Evolutionary conservation across 1,284 basidiomycete species (phyloP), one percentile per base, ranked within the genome.

Genomic region (Fomitopsis schrenkii): DNA sequence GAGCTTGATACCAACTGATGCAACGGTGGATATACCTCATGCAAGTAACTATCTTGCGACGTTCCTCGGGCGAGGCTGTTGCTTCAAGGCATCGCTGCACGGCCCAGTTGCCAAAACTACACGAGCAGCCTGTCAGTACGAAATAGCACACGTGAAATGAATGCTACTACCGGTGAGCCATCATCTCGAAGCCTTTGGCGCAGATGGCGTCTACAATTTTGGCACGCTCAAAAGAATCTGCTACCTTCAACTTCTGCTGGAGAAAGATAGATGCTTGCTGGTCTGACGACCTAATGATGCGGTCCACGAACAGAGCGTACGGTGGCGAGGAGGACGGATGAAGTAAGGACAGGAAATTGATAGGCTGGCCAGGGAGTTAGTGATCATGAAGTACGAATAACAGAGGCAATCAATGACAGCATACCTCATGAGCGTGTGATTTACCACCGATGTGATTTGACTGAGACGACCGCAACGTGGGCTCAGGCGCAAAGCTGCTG

Each of bases 191-290:
- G 0, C 91, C 91, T 22, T 86, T 83, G 41, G 84, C 80, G 62
- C 90, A 91, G 61, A 93, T 93, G 54, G 91, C 91, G 68, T 92
- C 90, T 10, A 93, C 86, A 53, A 93, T 93, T 73, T 91, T 91
- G 8, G 80, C 82, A 2, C 91, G 80, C 70, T 92, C 91, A 57
- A 86, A 83, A n/a, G 79, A 66, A 66, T 92, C 90, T 6, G 91
- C 91, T 14, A 92, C 90, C 72, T 93, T 93, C 64, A 93, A 81
- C 71, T 93, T 93, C 72, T 93, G 91, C 69, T 93, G 90, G 45
- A 93, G 77, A 69, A 93, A 93, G 54, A 93, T 93, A n/a, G 89
- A 91, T 12, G 91, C 91, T 68, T 93, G 91, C 69, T 93, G 91
- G 69, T 93, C 91, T 6, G 90, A 92, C 5, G 86, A 88, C 74